These are phyloP conservation scores for Thermomyces lanuginosus DNA, from an alignment of 2,329 filamentous ascomycete species.

Conservation along the genomic window DNA sequence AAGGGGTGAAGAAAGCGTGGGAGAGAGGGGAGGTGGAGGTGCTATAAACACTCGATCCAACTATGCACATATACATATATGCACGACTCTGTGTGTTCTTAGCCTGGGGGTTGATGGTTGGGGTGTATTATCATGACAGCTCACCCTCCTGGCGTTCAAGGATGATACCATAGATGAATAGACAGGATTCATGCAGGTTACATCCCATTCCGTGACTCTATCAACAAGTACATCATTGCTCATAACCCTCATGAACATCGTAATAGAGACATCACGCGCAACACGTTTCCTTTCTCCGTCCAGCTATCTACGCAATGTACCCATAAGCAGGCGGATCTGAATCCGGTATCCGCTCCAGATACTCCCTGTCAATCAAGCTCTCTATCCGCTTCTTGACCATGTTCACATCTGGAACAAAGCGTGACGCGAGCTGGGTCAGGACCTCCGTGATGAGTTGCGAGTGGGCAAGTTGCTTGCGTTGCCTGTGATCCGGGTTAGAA, in stretches of 20 bases:
- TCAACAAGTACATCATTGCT: too few relatives aligned
- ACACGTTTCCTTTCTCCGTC: too few relatives aligned
- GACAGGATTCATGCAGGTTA: too few relatives aligned
- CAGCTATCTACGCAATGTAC: slow-evolving; percentile 24
- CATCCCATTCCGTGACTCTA: too few relatives aligned
- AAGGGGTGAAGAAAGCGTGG: slow-evolving; percentile 48
- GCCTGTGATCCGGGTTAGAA: too few relatives aligned
- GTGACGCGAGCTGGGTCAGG: slow-evolving; percentile 30
- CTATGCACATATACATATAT: slow-evolving; percentile 1
- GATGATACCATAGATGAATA: too few relatives aligned
- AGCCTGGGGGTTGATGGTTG: too few relatives aligned
- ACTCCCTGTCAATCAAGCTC: slow-evolving; percentile 37
- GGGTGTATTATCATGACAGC: too few relatives aligned
- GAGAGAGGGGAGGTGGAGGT: slow-evolving; percentile 29
- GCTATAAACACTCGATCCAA: slow-evolving; percentile 13
- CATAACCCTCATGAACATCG: too few relatives aligned
- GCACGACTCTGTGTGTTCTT: too few relatives aligned
- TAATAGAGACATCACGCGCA: too few relatives aligned
- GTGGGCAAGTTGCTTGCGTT: slow-evolving; percentile 34
- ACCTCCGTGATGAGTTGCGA: slow-evolving; percentile 36
- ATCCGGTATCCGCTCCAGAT: slow-evolving; percentile 30
- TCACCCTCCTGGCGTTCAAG: too few relatives aligned
- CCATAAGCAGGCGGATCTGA: slow-evolving; percentile 29
- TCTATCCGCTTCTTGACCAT: slow-evolving; percentile 40
- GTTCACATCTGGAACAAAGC: slow-evolving; percentile 35